Conservation (phyloP, 352 stramenopile genomes). For the Stramenopiles sp. region DNA sequence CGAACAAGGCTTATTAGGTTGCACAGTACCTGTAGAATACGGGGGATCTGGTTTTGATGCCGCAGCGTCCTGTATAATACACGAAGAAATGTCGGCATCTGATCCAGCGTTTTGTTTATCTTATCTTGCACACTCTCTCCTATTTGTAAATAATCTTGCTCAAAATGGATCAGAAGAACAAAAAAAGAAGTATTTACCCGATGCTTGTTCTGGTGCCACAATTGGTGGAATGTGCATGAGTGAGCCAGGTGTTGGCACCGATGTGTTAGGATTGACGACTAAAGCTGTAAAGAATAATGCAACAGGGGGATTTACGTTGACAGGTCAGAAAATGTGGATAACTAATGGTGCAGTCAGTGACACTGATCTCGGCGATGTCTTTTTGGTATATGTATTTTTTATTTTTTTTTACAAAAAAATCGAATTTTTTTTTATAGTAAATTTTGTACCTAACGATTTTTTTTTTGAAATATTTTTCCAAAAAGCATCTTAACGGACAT, state of each 20-base stretch:
- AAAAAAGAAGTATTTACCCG: conserved; percentile 35
- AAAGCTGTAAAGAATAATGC: conserved; percentile 41
- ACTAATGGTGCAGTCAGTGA: conserved; percentile 89
- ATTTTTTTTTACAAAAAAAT: too few relatives aligned
- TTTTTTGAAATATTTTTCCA: too few relatives aligned
- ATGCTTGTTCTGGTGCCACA: conserved; percentile 45
- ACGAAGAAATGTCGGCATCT: conserved; percentile 73
- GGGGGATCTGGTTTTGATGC: conserved; percentile 77
- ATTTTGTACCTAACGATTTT: too few relatives aligned
- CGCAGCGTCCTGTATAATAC: conserved; percentile 56
- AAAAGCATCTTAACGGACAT: too few relatives aligned
- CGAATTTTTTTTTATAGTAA: too few relatives aligned
- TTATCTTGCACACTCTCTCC: conserved; percentile 68
- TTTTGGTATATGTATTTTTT: conserved; percentile 92
- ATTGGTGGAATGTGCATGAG: conserved; percentile 97
- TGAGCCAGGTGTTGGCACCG: conserved; percentile 72
- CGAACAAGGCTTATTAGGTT: conserved; percentile 64
- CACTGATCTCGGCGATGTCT: conserved; percentile 65
- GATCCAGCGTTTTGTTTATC: conserved; percentile 91
- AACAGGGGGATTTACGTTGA: conserved; percentile 40
- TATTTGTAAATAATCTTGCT: conserved; percentile 61
- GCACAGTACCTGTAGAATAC: conserved; percentile 77
- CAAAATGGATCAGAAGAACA: conserved; percentile 47
- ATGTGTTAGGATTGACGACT: conserved; percentile 79
- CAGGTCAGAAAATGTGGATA: conserved; percentile 92